Evolutionary conservation across 2,329 filamentous ascomycete genomes (phyloP).

Genomic region (Davidsoniella neocaledoniae): DNA sequence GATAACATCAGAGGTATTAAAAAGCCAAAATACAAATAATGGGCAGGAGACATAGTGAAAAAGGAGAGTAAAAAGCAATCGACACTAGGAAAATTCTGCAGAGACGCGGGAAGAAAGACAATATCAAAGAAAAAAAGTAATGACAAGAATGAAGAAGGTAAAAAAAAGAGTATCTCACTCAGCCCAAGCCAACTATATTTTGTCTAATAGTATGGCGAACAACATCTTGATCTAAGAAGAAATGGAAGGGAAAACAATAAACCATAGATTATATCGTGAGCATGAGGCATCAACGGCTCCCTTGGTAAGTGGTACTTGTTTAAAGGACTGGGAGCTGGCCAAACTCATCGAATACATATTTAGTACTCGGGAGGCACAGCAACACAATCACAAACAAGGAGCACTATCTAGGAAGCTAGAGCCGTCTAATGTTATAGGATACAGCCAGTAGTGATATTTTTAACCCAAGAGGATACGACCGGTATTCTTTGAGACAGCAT

Average conservation of each 20-base stretch:
- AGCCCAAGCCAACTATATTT: too few relatives aligned
- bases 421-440: too few relatives aligned
- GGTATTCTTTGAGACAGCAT: too few relatives aligned
- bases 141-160: not conserved
- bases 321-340: not conserved
- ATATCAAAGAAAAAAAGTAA: not conserved
- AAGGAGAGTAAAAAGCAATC: conserved; percentile 7
- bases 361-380: not conserved
- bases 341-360: not conserved
- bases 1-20: conserved; percentile 23
- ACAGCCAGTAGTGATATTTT: too few relatives aligned
- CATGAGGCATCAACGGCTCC: not conserved
- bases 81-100: not conserved
- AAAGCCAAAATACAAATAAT: conserved; percentile 23
- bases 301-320: not conserved
- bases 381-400: not conserved
- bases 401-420: too few relatives aligned
- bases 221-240: too few relatives aligned
- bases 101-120: not conserved
- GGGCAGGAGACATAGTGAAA: conserved; percentile 20
- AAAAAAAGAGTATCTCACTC: not conserved
- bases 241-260: too few relatives aligned
- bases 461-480: too few relatives aligned
- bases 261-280: not conserved
- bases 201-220: too few relatives aligned